A percentile compares a stretch with the other conserved stretches of the same genome.
phyloP scores from a whole-genome alignment of 225 moss, liverwort and hornwort species.

The Lunularia cruciata region DNA sequence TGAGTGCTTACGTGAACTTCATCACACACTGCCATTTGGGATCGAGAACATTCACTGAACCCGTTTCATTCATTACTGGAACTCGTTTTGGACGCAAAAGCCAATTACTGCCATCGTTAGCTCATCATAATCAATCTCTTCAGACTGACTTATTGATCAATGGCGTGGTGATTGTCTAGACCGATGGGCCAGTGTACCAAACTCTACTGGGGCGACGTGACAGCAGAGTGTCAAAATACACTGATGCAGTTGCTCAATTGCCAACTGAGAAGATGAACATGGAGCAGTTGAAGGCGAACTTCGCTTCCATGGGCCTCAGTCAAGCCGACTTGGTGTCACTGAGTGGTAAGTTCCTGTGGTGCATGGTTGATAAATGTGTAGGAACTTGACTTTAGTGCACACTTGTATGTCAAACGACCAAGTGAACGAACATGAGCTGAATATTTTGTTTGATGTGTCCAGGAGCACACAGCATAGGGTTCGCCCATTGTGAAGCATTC shows the following conservation, averaged over 20 bases:
- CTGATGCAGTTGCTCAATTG: constrained; percentile 16
- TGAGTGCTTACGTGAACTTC: no score
- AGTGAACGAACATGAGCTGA: no score
- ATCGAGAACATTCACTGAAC: no score
- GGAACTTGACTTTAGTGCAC: no score
- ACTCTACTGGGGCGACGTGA: constrained; percentile 26
- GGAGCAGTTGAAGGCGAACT: constrained; percentile 9
- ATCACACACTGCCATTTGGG: no score
- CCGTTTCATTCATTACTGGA: neutral
- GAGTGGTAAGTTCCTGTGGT: no score
- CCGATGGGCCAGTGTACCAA: constrained; percentile 27
- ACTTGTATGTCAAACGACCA: no score
- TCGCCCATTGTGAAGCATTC: constrained; percentile 27
- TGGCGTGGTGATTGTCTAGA: constrained; percentile 20
- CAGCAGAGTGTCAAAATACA: neutral
- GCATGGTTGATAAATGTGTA: no score
- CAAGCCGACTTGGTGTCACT: constrained; percentile 22
- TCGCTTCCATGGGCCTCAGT: constrained; percentile 16
- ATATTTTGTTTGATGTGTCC: no score
- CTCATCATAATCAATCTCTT: no score
- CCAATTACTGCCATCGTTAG: no score
- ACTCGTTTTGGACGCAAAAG: neutral
- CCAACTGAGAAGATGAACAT: constrained; percentile 9
- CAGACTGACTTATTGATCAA: no score
- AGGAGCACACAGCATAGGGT: constrained; percentile 36